Percentiles rank a stretch among this genome's conserved stretches.
Evolutionary conservation across 805 yeast genomes (phyloP).

Genomic region (Candida pseudofarinosa): DNA sequence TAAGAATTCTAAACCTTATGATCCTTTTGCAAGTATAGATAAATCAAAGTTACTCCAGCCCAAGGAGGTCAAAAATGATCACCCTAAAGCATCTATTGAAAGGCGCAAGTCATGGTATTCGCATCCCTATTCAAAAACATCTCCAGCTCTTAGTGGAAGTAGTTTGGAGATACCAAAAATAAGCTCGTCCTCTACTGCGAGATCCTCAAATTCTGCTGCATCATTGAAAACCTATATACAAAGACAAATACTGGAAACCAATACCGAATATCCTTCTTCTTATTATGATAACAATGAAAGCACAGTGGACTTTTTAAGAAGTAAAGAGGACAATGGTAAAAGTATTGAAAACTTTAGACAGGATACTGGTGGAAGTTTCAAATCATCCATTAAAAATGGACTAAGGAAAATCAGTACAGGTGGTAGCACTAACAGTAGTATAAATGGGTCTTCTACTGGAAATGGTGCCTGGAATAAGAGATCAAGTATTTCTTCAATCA

Average conservation of each 20-base stretch:
- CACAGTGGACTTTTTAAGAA: constrained; percentile 34
- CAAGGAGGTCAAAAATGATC: constrained; percentile 5
- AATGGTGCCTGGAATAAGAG: constrained; percentile 15
- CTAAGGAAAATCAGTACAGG: constrained; percentile 41
- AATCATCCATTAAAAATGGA: constrained; percentile 26
- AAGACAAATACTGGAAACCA: constrained; percentile 25
- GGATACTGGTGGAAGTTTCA: constrained; percentile 40
- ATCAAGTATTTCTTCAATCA: constrained; percentile 26
- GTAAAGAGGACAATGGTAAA: constrained; percentile 15
- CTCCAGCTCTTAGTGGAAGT: constrained; percentile 6
- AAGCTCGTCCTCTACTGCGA: neutral
- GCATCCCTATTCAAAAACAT: constrained; percentile 2
- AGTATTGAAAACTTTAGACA: constrained; percentile 14
- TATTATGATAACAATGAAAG: constrained; percentile 21
- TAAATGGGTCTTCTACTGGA: constrained; percentile 17
- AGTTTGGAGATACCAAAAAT: constrained; percentile 3
- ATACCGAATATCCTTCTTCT: constrained; percentile 14
- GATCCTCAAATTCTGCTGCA: constrained; percentile 10
- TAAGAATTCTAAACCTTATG: constrained; percentile 13
- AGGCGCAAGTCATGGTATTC: constrained; percentile 15
- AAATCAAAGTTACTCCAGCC: constrained; percentile 26
- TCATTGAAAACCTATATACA: constrained; percentile 28
- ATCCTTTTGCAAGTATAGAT: constrained; percentile 43
- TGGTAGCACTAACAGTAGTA: constrained; percentile 15
- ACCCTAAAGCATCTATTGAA: constrained; percentile 1